phyloP scores from a whole-genome alignment of 768 basidiomycete species.

The Podaxis sp. region DNA sequence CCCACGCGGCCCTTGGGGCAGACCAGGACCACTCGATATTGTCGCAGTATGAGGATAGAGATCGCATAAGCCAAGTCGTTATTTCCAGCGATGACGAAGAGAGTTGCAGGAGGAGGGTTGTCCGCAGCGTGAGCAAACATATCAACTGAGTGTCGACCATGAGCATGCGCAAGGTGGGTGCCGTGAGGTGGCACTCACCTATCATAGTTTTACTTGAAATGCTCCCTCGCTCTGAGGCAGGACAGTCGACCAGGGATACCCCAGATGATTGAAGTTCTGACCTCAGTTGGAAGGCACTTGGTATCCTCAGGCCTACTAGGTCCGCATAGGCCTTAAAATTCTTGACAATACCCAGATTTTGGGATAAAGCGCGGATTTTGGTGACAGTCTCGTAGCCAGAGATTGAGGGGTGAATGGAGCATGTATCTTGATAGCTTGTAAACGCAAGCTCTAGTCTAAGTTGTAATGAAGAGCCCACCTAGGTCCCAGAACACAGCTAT shows the following conservation, averaged over 20 bases:
- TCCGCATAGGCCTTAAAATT: constrained; percentile 12
- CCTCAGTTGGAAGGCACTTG: not conserved
- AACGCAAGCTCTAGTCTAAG: not conserved
- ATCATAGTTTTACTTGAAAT: constrained; percentile 9
- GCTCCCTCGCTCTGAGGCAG: constrained; percentile 1
- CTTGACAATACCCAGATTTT: constrained; percentile 6
- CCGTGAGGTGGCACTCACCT: not conserved
- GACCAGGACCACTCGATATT: constrained; percentile 34
- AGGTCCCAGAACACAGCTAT: constrained; percentile 10
- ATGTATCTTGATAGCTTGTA: not conserved
- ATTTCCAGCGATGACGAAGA: constrained; percentile 45
- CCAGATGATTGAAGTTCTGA: constrained; percentile 15
- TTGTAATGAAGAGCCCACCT: not conserved
- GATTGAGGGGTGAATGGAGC: not conserved
- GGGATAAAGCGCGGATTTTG: not conserved
- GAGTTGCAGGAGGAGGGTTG: constrained; percentile 37
- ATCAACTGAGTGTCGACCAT: constrained; percentile 15
- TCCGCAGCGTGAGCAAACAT: constrained; percentile 34
- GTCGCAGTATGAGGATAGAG: constrained; percentile 34
- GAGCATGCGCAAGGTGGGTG: not conserved
- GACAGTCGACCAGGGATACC: constrained; percentile 11
- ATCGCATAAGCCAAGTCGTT: constrained; percentile 40
- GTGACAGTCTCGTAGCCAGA: constrained; percentile 8
- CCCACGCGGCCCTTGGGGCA: constrained; percentile 32
- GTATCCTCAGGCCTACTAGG: not conserved